phyloP scores from a whole-genome alignment of 192 early-diverging fungal species.

The Gamsiella multidivaricata region DNA sequence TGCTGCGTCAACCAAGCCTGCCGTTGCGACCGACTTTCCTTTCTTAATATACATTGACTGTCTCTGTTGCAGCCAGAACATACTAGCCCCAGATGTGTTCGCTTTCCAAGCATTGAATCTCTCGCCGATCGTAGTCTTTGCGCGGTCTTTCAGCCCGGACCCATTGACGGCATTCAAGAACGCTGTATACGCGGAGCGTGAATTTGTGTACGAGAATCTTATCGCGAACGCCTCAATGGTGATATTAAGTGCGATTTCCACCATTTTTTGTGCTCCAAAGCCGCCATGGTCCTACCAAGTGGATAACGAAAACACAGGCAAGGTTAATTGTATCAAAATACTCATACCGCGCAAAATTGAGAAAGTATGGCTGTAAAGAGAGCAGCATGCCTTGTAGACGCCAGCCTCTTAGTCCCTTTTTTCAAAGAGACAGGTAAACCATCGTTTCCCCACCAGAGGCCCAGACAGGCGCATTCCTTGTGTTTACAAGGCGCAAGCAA shows the following conservation, averaged over 20 bases:
- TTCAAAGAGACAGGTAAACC: constrained; percentile 29
- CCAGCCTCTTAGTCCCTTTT: constrained; percentile 9
- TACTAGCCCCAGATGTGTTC: constrained; percentile 14
- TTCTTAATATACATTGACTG: constrained; percentile 17
- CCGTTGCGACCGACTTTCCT: constrained; percentile 22
- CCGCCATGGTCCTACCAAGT: constrained; percentile 20
- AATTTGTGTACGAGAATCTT: constrained; percentile 9
- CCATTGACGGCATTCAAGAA: constrained; percentile 15
- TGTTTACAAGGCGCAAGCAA: constrained; percentile 26
- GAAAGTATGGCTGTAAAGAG: constrained; percentile 25
- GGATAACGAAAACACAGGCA: constrained; percentile 3
- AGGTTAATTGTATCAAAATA: constrained; percentile 11
- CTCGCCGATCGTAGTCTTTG: constrained; percentile 17
- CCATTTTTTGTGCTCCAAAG: constrained; percentile 17
- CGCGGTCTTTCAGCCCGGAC: constrained; percentile 13
- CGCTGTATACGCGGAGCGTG: constrained; percentile 11
- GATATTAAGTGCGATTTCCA: constrained; percentile 4
- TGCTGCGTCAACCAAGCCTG: constrained; percentile 22
- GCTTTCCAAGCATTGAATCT: constrained; percentile 16
- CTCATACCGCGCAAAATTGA: constrained; percentile 5
- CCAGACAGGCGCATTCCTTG: too few species aligned
- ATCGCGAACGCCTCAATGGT: constrained; percentile 24
- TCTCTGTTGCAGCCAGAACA: constrained; percentile 23
- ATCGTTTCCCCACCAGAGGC: too few species aligned
- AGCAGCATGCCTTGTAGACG: constrained; percentile 25